Conservation (phyloP, 371 early-diverging fungal genomes). For the Dinochytrium kinnereticum region DNA sequence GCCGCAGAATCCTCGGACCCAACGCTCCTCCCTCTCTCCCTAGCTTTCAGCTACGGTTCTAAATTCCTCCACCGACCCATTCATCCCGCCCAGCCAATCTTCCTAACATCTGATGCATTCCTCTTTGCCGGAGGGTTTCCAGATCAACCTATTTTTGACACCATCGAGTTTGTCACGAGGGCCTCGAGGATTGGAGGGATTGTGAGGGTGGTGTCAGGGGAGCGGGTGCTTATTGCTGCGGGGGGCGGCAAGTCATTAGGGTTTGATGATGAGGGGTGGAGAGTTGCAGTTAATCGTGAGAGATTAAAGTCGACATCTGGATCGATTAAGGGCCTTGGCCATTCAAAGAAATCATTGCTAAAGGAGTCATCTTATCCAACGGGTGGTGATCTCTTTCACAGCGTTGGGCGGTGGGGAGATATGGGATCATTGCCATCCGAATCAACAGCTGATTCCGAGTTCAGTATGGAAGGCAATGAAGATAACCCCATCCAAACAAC, state of each 20-base stretch:
- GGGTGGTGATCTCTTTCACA: conserved; percentile 6
- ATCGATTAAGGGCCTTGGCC: no score
- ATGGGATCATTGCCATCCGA: neutral
- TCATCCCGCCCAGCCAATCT: conserved; percentile 15
- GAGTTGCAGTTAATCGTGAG: no score
- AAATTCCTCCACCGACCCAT: conserved; percentile 7
- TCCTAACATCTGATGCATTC: neutral
- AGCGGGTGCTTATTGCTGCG: neutral
- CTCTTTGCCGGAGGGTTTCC: neutral
- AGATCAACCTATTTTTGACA: conserved; percentile 16
- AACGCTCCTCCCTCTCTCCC: neutral
- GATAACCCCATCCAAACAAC: neutral
- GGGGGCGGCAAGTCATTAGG: conserved; percentile 9
- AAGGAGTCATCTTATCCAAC: neutral
- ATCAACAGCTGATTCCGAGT: neutral
- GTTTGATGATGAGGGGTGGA: conserved; percentile 6
- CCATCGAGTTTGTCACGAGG: neutral
- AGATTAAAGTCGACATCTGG: no score
- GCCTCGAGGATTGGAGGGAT: neutral
- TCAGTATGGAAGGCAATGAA: neutral
- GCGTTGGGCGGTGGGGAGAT: neutral
- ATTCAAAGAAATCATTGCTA: neutral
- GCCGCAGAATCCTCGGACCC: conserved; percentile 10
- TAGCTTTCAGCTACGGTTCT: neutral
- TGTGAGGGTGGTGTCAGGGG: neutral